Conservation (phyloP, 208 protist genomes). For the Leishmania amazonensis region DNA sequence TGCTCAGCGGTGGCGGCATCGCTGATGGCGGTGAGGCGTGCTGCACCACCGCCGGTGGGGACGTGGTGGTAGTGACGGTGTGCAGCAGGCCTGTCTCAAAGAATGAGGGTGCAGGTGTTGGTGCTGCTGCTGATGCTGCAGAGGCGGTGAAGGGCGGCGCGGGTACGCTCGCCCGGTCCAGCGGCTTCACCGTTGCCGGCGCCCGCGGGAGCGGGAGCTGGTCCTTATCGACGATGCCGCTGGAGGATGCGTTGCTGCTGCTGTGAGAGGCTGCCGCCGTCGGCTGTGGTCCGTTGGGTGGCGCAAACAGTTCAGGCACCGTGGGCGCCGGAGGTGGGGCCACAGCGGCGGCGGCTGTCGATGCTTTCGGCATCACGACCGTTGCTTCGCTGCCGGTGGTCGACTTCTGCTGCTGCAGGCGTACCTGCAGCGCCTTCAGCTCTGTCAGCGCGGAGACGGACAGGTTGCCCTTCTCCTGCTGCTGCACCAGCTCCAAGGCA, state of each 20-base stretch:
- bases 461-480: slow-evolving; percentile 54
- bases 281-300: background rate
- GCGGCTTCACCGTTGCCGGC: background rate
- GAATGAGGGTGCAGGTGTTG: slow-evolving; percentile 5
- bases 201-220: background rate
- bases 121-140: background rate
- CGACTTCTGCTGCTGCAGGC: slow-evolving; percentile 26
- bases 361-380: slow-evolving; percentile 14
- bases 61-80: slow-evolving; percentile 25
- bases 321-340: background rate
- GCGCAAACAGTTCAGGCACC: background rate
- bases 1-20: slow-evolving; percentile 21
- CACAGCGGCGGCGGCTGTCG: background rate
- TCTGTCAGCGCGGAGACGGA: slow-evolving; percentile 54
- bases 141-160: background rate
- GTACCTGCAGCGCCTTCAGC: slow-evolving; percentile 54
- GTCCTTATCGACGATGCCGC: background rate
- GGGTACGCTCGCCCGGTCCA: background rate
- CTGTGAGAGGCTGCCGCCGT: background rate
- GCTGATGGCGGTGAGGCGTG: slow-evolving; percentile 18
- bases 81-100: slow-evolving; percentile 20
- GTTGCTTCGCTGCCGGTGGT: slow-evolving; percentile 4
- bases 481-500: slow-evolving; percentile 49
- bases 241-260: background rate
- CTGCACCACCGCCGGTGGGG: slow-evolving; percentile 17